phyloP scores from a whole-genome alignment of 1,284 basidiomycete genomes.

The Apiotrichum veenhuisii region DNA sequence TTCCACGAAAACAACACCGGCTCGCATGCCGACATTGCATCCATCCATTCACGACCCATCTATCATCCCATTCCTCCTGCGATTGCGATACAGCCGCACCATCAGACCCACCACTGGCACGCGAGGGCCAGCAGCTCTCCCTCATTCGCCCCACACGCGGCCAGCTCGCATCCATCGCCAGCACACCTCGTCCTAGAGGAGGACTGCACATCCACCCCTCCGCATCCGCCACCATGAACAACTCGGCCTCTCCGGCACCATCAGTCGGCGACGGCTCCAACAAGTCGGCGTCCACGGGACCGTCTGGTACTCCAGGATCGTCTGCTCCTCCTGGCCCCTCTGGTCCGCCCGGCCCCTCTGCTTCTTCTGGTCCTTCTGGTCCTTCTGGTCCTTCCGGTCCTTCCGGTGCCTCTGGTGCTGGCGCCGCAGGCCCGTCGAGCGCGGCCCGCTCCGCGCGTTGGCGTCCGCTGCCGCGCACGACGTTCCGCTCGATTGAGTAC shows the following conservation, averaged over 20 bases:
- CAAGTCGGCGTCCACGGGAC: neutral
- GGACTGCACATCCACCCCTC: too few species aligned
- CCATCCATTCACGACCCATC: too few species aligned
- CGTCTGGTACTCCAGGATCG: neutral
- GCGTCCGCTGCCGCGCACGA: slow-evolving; percentile 57
- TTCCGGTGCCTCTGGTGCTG: neutral
- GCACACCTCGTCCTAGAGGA: too few species aligned
- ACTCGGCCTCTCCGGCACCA: neutral
- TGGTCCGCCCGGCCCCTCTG: neutral
- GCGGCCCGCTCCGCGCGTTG: slow-evolving; percentile 49
- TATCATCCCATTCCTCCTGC: too few species aligned
- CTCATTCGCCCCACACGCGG: too few species aligned
- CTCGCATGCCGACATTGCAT: too few species aligned
- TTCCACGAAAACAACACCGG: too few species aligned
- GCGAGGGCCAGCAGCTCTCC: too few species aligned
- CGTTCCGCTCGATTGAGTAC: slow-evolving; percentile 80
- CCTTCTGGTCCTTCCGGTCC: neutral
- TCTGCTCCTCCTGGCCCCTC: neutral
- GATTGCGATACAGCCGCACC: too few species aligned
- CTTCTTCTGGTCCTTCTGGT: neutral
- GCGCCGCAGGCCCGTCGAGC: too few species aligned
- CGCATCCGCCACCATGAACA: neutral
- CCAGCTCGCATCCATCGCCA: too few species aligned
- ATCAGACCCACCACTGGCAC: too few species aligned
- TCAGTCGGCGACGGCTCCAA: neutral